These are phyloP conservation scores for Sequoiadendron giganteum DNA, from an alignment of 75 land plant species.

Conservation along the genomic window DNA sequence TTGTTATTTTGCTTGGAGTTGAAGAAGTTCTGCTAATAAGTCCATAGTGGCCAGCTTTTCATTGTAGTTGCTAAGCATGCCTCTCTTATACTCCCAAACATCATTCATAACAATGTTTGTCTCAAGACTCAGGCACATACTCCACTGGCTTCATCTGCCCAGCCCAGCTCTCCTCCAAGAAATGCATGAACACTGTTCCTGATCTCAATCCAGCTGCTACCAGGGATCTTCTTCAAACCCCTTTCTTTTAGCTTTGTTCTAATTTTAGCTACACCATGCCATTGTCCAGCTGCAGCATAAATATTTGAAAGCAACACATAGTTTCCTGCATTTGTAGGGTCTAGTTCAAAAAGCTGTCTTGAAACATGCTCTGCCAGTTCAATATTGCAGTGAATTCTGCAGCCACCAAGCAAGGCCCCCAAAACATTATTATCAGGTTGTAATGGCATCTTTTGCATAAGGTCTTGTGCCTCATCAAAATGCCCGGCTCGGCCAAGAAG, in stretches of 20 bases:
- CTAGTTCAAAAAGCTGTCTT: neutral
- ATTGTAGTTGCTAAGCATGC: conserved; percentile 13
- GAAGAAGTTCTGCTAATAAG: conserved; percentile 24
- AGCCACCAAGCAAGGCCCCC: conserved; percentile 10
- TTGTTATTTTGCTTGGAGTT: conserved; percentile 16
- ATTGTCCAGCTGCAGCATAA: conserved; percentile 12
- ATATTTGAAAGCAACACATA: conserved; percentile 10
- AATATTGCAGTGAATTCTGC: conserved; percentile 2
- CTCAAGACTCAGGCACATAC: conserved; percentile 17
- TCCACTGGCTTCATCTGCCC: conserved; percentile 15
- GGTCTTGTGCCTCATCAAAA: conserved; percentile 12
- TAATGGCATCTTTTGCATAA: conserved; percentile 5
- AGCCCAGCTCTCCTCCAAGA: conserved; percentile 10
- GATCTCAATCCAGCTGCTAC: conserved; percentile 39
- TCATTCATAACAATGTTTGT: neutral
- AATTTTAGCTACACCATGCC: conserved; percentile 5
- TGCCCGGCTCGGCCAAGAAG: conserved; percentile 11
- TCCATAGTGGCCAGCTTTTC: conserved; percentile 36
- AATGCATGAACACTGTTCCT: conserved; percentile 20
- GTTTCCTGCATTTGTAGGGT: conserved; percentile 2
- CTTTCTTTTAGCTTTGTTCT: neutral
- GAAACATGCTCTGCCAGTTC: conserved; percentile 1
- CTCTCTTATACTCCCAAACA: neutral
- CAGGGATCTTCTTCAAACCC: conserved; percentile 20
- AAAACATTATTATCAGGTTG: neutral